Percentiles rank a stretch among this genome's conserved stretches.
These are phyloP conservation scores for Cytospora chrysosperma DNA, from an alignment of 2,329 filamentous ascomycete genomes.

Conservation along the genomic window DNA sequence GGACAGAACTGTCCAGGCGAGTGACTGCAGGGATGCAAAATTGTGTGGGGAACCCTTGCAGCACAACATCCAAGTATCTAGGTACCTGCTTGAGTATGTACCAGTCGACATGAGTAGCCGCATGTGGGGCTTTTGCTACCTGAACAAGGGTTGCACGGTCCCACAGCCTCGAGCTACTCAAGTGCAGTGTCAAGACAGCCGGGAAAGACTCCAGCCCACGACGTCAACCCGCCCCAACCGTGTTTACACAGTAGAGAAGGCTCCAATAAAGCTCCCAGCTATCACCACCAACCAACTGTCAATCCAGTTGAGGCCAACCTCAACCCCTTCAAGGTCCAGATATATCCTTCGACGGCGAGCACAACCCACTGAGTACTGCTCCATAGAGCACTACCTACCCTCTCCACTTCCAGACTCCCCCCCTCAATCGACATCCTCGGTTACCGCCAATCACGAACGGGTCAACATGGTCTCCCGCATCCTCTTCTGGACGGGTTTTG, in stretches of 20 bases:
- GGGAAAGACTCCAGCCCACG: constrained; percentile 24
- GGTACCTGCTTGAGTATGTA: too few relatives aligned
- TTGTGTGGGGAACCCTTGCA: constrained; percentile 8
- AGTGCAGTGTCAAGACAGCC: neutral
- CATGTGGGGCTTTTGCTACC: constrained; percentile 20
- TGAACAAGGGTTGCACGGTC: neutral
- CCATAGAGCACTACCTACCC: constrained; percentile 3
- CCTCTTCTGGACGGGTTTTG: constrained; percentile 88
- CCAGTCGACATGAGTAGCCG: too few relatives aligned
- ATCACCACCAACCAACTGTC: constrained; percentile 18
- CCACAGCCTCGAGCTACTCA: neutral
- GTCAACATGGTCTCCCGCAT: constrained; percentile 61
- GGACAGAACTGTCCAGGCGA: neutral
- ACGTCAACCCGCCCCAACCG: constrained; percentile 12
- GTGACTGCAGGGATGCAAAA: constrained; percentile 16
- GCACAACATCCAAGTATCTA: too few relatives aligned
- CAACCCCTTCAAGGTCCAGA: neutral
- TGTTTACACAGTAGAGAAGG: neutral
- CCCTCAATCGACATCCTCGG: constrained; percentile 16
- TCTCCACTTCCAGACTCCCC: constrained; percentile 5
- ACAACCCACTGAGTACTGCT: constrained; percentile 17
- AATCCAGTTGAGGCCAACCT: constrained; percentile 1
- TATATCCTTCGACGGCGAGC: neutral
- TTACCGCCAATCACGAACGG: constrained; percentile 5
- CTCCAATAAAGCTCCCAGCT: constrained; percentile 17